These are phyloP conservation scores for Beauveria bassiana DNA, from an alignment of 2,329 filamentous ascomycete genomes.

Conservation along the genomic window DNA sequence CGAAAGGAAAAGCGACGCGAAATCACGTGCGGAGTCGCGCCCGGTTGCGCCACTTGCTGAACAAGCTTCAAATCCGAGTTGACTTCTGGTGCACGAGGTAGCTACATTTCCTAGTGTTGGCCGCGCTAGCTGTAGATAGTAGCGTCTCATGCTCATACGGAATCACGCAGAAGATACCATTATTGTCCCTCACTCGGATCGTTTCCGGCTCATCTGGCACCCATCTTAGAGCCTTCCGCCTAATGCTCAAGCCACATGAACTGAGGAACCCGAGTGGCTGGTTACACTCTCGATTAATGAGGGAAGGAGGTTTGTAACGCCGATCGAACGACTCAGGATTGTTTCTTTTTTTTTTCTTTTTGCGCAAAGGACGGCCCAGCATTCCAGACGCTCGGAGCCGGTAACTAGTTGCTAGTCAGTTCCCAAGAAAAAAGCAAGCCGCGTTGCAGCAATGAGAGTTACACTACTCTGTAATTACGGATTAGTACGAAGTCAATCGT, in stretches of 20 bases:
- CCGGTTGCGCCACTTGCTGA: background rate
- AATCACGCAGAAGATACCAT: too few relatives aligned
- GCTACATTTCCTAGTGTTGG: background rate
- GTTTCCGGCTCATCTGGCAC: too few relatives aligned
- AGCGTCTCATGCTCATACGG: too few relatives aligned
- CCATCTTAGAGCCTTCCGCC: background rate
- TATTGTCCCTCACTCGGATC: background rate
- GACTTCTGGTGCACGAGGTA: background rate
- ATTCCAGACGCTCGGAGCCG: too few relatives aligned
- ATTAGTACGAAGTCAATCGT: too few relatives aligned
- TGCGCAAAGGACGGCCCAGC: background rate
- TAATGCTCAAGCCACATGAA: background rate
- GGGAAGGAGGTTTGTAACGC: background rate
- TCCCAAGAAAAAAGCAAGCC: too few relatives aligned
- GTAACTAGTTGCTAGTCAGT: too few relatives aligned
- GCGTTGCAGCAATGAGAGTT: too few relatives aligned
- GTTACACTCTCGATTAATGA: background rate
- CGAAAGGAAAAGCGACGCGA: background rate
- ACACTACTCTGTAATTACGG: too few relatives aligned
- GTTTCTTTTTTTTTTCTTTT: background rate
- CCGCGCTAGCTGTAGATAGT: too few relatives aligned
- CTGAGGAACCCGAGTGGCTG: background rate
- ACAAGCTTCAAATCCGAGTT: background rate
- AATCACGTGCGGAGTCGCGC: background rate
- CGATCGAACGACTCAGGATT: too few relatives aligned